phyloP scores from a whole-genome alignment of 108 stramenopile genomes.

The Skeletonema menzelii region DNA sequence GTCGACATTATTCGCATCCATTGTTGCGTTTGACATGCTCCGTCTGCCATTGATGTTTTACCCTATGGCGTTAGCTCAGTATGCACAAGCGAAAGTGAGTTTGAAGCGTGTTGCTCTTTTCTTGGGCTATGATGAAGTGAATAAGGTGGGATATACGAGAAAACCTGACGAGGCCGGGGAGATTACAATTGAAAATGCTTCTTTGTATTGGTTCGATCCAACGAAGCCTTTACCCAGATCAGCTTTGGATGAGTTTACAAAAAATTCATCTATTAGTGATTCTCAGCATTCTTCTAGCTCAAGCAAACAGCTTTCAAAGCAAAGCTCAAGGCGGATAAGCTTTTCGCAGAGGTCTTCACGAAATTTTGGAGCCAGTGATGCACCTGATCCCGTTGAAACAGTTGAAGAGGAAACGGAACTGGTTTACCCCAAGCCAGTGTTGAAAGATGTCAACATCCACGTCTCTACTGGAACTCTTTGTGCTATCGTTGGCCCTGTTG shows the following conservation, averaged over 20 bases:
- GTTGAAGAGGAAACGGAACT: conserved; percentile 22
- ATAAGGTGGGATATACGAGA: conserved; percentile 43
- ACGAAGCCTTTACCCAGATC: conserved; percentile 43
- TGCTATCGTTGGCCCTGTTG: conserved; percentile 87
- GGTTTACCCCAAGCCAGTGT: conserved; percentile 52
- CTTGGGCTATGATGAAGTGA: conserved; percentile 40
- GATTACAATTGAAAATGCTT: conserved; percentile 58
- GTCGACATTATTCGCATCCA: conserved; percentile 61
- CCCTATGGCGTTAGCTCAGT: conserved; percentile 67
- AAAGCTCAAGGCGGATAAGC: background rate
- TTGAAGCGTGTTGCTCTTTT: conserved; percentile 51
- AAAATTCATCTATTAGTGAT: conserved; percentile 5
- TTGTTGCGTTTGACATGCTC: conserved; percentile 74
- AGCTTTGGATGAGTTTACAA: conserved; percentile 13
- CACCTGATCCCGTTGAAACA: background rate
- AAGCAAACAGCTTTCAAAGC: background rate
- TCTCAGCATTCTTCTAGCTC: background rate
- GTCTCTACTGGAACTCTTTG: conserved; percentile 71
- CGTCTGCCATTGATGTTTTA: conserved; percentile 72
- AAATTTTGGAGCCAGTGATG: too few species aligned
- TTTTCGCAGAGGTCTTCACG: background rate
- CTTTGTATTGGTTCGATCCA: conserved; percentile 70
- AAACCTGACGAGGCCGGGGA: conserved; percentile 44
- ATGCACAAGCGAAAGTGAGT: conserved; percentile 70
- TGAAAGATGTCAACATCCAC: conserved; percentile 43